Conservation (phyloP, 164 flowering plant species). For the Dillenia turbinata region DNA sequence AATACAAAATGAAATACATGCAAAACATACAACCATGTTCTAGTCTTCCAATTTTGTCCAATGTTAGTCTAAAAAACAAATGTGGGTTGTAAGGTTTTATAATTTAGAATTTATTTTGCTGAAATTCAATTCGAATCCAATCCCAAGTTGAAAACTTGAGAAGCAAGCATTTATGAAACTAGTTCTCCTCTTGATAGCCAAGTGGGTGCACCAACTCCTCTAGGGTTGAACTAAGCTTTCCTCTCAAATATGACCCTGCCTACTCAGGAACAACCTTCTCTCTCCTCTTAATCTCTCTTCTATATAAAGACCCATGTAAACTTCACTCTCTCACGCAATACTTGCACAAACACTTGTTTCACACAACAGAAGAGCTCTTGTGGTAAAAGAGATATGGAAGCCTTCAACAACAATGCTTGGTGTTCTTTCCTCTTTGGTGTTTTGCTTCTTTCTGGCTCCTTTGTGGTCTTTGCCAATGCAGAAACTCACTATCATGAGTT, state of each 20-base stretch:
- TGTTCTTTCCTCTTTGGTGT: constrained; percentile 9
- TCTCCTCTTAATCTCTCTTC: constrained; percentile 1
- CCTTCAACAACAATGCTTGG: constrained; percentile 3
- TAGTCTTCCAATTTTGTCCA: constrained; percentile 2
- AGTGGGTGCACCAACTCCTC: constrained; percentile 68
- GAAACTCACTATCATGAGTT: constrained; percentile 57
- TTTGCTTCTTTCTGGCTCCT: constrained; percentile 6
- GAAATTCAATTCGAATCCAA: constrained; percentile 7
- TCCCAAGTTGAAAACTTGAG: constrained; percentile 23
- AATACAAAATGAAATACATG: no score
- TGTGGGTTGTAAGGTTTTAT: background rate
- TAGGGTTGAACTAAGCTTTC: constrained; percentile 29
- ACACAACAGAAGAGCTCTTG: background rate
- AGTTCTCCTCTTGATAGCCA: constrained; percentile 16
- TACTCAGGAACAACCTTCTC: constrained; percentile 22
- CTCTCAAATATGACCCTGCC: constrained; percentile 27
- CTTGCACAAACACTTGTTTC: constrained; percentile 4
- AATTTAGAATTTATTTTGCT: background rate
- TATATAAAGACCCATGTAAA: constrained; percentile 15
- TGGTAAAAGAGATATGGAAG: constrained; percentile 5
- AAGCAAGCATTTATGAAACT: constrained; percentile 30
- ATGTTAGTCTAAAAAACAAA: background rate
- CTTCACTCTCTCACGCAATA: constrained; percentile 7
- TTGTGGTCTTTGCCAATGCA: constrained; percentile 3
- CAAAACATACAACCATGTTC: no score